Conservation (phyloP, 495 filamentous ascomycete genomes). For the Xylaria curta region DNA sequence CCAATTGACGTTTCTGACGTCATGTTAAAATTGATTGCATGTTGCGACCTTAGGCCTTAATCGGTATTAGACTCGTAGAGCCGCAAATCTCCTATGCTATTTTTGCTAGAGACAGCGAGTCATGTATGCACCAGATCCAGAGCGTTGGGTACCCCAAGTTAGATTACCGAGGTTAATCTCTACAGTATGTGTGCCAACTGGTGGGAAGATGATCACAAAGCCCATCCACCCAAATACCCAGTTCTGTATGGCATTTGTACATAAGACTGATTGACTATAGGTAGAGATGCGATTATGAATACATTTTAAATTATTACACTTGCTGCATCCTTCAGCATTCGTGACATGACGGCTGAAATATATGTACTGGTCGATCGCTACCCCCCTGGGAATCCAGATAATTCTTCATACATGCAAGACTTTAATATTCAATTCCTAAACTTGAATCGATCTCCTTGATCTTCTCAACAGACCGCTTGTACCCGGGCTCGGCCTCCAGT, state of each 20-base stretch:
- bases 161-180: neutral
- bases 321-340: neutral
- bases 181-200: neutral
- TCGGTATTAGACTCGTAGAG: neutral
- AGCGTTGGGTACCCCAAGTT: too few relatives aligned
- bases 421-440: constrained; percentile 32
- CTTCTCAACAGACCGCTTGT: constrained; percentile 60
- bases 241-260: neutral
- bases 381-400: neutral
- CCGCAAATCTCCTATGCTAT: neutral
- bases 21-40: neutral
- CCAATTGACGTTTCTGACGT: neutral
- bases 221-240: neutral
- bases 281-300: neutral
- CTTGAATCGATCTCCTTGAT: constrained; percentile 66
- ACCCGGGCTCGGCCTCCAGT: constrained; percentile 67
- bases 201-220: neutral
- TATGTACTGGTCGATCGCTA: neutral
- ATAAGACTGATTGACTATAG: neutral
- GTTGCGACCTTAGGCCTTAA: neutral
- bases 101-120: neutral
- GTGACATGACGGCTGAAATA: neutral
- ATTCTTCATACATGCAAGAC: neutral
- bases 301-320: neutral
- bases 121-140: neutral